Evolutionary conservation across 257 asterid genomes (phyloP), one percentile per base, ranked within the genome.

Genomic region (Buddleja alternifolia): DNA sequence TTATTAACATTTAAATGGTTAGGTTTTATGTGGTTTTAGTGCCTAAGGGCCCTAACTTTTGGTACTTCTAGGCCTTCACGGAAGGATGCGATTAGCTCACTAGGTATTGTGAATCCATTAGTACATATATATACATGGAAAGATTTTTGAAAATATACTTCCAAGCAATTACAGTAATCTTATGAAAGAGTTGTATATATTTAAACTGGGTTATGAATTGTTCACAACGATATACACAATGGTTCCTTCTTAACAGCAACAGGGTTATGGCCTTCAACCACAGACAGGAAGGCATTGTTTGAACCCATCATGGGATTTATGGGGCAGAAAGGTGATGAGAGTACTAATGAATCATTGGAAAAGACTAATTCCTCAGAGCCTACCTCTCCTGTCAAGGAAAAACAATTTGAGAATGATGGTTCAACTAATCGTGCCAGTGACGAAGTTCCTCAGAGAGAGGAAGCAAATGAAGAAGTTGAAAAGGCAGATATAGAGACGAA

Each of bases 301-400:
- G 80, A 79, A 14, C 89, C 89, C 12, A 86, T 82, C 69, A 85
- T 74, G 84, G 69, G 82, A 64, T 81, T 81, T 77, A 81, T 79
- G 84, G 89, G 86, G 75, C 85, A 77, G 19, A 81, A 76, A 75
- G 73, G 75, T 14, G 85, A 25, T 50, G 87, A 64, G 60, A 60
- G 52, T 63, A 54, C 69, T 50, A 69, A 34, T 41, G 88, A 71
- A 62, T 77, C 85, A 21, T 39, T 21, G 59, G 85, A 56, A 63
- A 70, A 80, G 58, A 45, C 76, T 47, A 79, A 76, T 44, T 51
- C 76, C 56, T 71, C 80, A 48, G 48, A 53, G 75, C 37, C 78
- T 29, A n/a, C 75, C 41, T 75, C 87, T 46, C 72, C 83, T 40
- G 60, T 52, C 4, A 75, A 66, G 81, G 83, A 79, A 44, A 50